phyloP scores from a whole-genome alignment of 2,329 filamentous ascomycete species.

The Botrytis galanthina region DNA sequence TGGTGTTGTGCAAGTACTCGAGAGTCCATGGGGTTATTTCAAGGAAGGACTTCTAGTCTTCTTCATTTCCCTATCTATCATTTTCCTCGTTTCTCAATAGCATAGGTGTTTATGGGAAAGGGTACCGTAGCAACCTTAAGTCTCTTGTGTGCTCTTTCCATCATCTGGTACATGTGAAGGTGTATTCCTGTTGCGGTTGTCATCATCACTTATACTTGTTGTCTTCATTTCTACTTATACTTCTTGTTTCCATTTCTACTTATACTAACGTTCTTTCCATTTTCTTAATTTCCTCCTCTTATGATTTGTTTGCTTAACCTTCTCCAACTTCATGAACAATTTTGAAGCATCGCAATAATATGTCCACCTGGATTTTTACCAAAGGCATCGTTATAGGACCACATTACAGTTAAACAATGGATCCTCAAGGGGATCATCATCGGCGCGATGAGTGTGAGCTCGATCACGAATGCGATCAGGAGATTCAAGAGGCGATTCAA shows the following conservation, averaged over 20 bases:
- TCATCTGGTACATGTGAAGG: background rate
- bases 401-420: background rate
- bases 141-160: background rate
- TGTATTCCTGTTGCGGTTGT: background rate
- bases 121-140: background rate
- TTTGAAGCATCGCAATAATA: background rate
- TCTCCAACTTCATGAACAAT: background rate
- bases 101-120: background rate
- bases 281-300: background rate
- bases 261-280: background rate
- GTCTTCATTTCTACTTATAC: too few species aligned
- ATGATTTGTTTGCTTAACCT: background rate
- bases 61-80: background rate
- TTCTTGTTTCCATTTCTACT: background rate
- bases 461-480: background rate
- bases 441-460: too few species aligned
- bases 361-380: background rate
- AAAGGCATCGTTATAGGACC: background rate
- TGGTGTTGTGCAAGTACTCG: too few species aligned
- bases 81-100: background rate
- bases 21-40: background rate
- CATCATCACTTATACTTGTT: background rate
- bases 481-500: background rate
- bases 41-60: background rate
- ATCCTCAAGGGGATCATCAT: background rate